A percentile compares a stretch with the other conserved stretches of the same genome.
Evolutionary conservation across 768 basidiomycete genomes (phyloP).

Genomic region (Piloderma croceum): DNA sequence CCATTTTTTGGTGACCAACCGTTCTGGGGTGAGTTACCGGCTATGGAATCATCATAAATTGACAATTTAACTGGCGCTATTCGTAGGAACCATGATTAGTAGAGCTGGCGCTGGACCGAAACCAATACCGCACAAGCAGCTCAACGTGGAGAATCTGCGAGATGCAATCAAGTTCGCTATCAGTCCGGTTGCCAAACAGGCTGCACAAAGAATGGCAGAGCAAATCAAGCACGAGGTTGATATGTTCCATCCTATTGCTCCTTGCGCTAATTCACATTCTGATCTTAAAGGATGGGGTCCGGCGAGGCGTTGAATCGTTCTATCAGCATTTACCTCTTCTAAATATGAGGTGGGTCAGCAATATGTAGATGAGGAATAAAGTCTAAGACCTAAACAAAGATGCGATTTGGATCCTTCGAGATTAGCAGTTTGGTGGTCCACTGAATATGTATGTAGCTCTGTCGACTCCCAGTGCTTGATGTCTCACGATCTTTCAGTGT

Average conservation of each 20-base stretch:
- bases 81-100: slow-evolving; percentile 54
- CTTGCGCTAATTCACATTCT: background rate
- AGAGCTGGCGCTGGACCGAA: slow-evolving; percentile 57
- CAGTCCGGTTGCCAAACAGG: slow-evolving; percentile 40
- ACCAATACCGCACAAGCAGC: slow-evolving; percentile 50
- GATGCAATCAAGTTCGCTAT: slow-evolving; percentile 48
- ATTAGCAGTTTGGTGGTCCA: slow-evolving; percentile 57
- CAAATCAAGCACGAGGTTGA: slow-evolving; percentile 46
- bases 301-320: slow-evolving; percentile 47
- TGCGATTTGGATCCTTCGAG: slow-evolving; percentile 51
- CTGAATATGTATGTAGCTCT: slow-evolving; percentile 34
- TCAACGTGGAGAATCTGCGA: slow-evolving; percentile 42
- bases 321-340: slow-evolving; percentile 54
- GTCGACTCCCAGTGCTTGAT: background rate
- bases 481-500: slow-evolving; percentile 26
- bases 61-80: slow-evolving; percentile 15
- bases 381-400: no score
- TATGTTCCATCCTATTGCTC: background rate
- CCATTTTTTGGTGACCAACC: slow-evolving; percentile 66
- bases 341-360: no score
- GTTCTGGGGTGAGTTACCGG: slow-evolving; percentile 39
- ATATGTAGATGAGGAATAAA: no score
- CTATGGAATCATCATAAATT: slow-evolving; percentile 9
- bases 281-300: slow-evolving; percentile 38
- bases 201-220: slow-evolving; percentile 45